Percentiles rank a stretch among this genome's conserved stretches.
Conservation (phyloP, 768 basidiomycete genomes). For the Calocera viscosa region DNA sequence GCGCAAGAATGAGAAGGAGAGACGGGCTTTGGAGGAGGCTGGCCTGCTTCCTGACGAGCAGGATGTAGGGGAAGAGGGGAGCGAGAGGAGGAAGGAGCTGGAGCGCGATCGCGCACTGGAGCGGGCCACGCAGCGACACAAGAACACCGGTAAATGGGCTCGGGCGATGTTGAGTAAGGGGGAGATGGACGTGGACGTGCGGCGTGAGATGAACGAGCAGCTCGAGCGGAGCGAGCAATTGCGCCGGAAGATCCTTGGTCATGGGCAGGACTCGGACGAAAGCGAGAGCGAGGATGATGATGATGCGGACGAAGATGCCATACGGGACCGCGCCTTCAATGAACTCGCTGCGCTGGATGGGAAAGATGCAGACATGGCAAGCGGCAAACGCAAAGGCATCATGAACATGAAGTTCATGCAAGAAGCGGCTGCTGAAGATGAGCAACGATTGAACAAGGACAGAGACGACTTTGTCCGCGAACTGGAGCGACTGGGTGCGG, state of each 20-base stretch:
- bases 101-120: conserved; percentile 77
- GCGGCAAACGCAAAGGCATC: conserved; percentile 51
- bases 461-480: conserved; percentile 64
- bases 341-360: conserved; percentile 48
- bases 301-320: conserved; percentile 31
- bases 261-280: conserved; percentile 36
- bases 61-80: conserved; percentile 33
- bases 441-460: conserved; percentile 43
- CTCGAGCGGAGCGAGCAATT: conserved; percentile 68
- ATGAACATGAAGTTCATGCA: conserved; percentile 99
- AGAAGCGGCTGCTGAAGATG: conserved; percentile 64
- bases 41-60: conserved; percentile 37
- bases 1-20: conserved; percentile 57
- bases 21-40: conserved; percentile 28
- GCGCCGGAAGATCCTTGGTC: conserved; percentile 60
- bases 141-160: conserved; percentile 81
- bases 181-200: conserved; percentile 47
- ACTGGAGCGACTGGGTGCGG: conserved; percentile 38
- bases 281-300: conserved; percentile 34
- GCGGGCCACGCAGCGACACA: conserved; percentile 79
- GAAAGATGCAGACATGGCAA: conserved; percentile 25
- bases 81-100: conserved; percentile 42
- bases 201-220: conserved; percentile 73
- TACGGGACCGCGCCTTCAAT: conserved; percentile 62
- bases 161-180: conserved; percentile 56